Evolutionary conservation across 345 rosid species (phyloP), one percentile per base, ranked within the genome.

Genomic region (Brassica cretica): DNA sequence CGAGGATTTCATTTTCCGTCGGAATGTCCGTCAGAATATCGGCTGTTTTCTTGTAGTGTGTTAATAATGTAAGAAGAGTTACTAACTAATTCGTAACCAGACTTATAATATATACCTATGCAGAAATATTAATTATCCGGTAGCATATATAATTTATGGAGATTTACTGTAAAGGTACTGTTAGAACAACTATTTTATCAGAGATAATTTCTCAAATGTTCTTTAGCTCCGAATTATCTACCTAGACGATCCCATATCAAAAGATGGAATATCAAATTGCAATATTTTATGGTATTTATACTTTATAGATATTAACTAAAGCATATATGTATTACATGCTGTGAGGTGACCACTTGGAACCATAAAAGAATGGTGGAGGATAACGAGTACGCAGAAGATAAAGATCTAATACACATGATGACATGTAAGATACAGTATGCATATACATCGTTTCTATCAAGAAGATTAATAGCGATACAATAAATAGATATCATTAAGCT

Each of bases 341-440:
- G 64, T 66, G 15, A 51, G 74, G 74, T 67, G 74, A 25, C 46
- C 64, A 73, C 30, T 68, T 41, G 60, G 51, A 68, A 68, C 51
- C n/a, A 46, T 69, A 73, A 73, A 79, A 73, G 71, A 62, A 73
- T 79, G 70, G 82, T 78, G 74, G 78, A 73, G 82, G 37, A 33
- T 44, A 67, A 46, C 58, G 18, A 77, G 71, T 59, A 49, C 46
- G 24, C 35, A 3, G 68, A 78, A 65, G 72, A 78, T 71, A 65
- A 71, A 59, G 76, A 71, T 71, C 76, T 60, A 8, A 14, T 46
- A 56, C 27, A 39, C 41, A 18, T 56, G 27, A 59, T 58, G 12
- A 56, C n/a, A 59, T 27, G 9, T 72, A 78, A 44, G 59, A 72
- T 53, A 66, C 66, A 63, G 60, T 4, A 61, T n/a, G 67, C 29